Base-by-base conservation (phyloP, 805 yeast species). In the Kodamaea leandrae region DNA sequence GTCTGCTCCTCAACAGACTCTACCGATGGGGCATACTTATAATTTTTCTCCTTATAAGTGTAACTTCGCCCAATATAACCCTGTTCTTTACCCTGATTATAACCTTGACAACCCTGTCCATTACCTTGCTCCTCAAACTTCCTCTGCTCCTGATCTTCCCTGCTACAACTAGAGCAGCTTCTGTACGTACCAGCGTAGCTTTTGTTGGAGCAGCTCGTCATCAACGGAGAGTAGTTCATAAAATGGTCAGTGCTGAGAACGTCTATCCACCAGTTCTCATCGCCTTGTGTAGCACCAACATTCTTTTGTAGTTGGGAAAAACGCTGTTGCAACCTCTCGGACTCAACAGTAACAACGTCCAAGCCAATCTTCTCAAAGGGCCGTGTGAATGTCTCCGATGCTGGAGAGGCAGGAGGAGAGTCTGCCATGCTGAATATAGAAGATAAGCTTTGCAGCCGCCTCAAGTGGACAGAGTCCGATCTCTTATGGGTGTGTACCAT, bases 271-370 rank as follows among this genome's bases (percentile, higher is more conserved):
- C 42, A 32, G 19, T 27, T 19, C 13, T 9, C 32, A 4, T 29
- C 28, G 17, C 9, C 34, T 15, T 13, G 32, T 13, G 32, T 7
- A 18, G 14, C 14, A 6, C 21, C 19, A 12, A 29, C 24, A 19
- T 13, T 25, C 36, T 21, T 18, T 17, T 17, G 6, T 18, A 6
- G 13, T 21, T 16, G 20, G 9, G 33, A 30, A 30, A 30, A 30
- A 9, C 13, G 33, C 13, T 30, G 21, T 33, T 41, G 35, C 28
- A 43, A 35, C 29, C 23, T 20, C 6, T 36, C 41, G 10, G 37
- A 36, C 19, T 41, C 44, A 9, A 23, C 14, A 2, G 44, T 41
- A 3, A 41, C 27, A 4, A 13, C 12, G n/a, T 36, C 32, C 39
- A 36, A 36, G 33, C 28, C 33, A 13, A 36, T 36, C 18, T 21